A percentile compares a stretch with the other conserved stretches of the same genome.
phyloP scores from a whole-genome alignment of 495 filamentous ascomycete species.

The Cairneyella variabilis region DNA sequence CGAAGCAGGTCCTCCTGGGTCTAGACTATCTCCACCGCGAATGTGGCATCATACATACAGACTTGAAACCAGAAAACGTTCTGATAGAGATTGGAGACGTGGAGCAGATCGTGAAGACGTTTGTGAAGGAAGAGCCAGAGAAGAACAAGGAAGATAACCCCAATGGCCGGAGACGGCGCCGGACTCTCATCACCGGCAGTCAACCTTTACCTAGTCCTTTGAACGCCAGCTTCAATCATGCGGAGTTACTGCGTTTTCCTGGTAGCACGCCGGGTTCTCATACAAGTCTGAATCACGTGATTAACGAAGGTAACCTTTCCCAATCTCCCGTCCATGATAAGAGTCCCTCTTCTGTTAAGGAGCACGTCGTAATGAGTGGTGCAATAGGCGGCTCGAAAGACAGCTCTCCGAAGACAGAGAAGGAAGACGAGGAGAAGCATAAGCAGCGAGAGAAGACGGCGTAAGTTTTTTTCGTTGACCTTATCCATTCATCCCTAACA shows the following conservation, averaged over 20 bases:
- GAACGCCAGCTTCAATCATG: constrained; percentile 81
- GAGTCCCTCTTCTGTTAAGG: constrained; percentile 14
- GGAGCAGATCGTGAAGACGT: constrained; percentile 90
- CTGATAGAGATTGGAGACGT: constrained; percentile 99
- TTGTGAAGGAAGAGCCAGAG: constrained; percentile 80
- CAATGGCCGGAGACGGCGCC: constrained; percentile 86
- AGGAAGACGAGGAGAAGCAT: constrained; percentile 61
- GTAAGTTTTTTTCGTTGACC: constrained; percentile 48
- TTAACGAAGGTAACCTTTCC: constrained; percentile 79
- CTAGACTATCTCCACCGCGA: constrained; percentile 95
- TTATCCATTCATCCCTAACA: constrained; percentile 2
- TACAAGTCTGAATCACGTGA: constrained; percentile 77
- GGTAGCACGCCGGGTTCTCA: constrained; percentile 70
- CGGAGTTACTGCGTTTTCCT: constrained; percentile 60
- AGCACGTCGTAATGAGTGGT: constrained; percentile 44
- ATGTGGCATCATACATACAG: constrained; percentile 98
- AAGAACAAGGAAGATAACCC: constrained; percentile 85
- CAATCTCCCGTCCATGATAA: constrained; percentile 24
- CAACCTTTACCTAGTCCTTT: constrained; percentile 94
- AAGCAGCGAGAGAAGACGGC: constrained; percentile 91
- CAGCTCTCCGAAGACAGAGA: constrained; percentile 35
- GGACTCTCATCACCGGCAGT: constrained; percentile 95
- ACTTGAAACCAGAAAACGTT: constrained; percentile 97
- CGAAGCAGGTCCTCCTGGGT: constrained; percentile 93
- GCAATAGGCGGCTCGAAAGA: constrained; percentile 48